Evolutionary conservation across 495 filamentous ascomycete species (phyloP).

Genomic region (Penicillium simplicissimum): DNA sequence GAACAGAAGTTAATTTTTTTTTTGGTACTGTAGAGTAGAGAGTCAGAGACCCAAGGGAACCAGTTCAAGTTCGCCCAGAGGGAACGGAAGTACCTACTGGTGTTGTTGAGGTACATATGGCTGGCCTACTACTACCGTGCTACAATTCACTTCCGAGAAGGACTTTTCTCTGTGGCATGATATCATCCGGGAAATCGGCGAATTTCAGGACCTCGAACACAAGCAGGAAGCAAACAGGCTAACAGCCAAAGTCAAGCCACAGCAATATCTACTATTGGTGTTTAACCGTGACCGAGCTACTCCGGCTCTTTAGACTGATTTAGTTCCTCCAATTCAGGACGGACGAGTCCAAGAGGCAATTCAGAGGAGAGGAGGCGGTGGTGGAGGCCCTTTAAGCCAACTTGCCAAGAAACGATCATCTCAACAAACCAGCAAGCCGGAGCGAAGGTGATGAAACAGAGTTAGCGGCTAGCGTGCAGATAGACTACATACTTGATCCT

Average conservation of each 20-base stretch:
- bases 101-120: neutral
- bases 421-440: neutral
- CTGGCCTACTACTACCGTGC: neutral
- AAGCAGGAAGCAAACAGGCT: neutral
- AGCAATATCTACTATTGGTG: neutral
- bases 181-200: constrained; percentile 14
- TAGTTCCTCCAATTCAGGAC: neutral
- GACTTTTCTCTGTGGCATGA: constrained; percentile 7
- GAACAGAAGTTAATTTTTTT: neutral
- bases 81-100: neutral
- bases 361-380: neutral
- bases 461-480: constrained; percentile 5
- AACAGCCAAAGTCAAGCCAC: constrained; percentile 12
- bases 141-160: neutral
- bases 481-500: neutral
- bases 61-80: neutral
- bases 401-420: constrained; percentile 8
- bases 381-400: constrained; percentile 6
- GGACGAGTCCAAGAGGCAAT: neutral
- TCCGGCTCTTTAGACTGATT: constrained; percentile 13
- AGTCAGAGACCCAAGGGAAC: neutral
- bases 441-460: neutral
- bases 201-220: neutral
- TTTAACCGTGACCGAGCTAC: constrained; percentile 16
- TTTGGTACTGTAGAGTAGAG: neutral